Evolutionary conservation across 306 rosid genomes (phyloP).

Genomic region (Trichosanthes truncata): DNA sequence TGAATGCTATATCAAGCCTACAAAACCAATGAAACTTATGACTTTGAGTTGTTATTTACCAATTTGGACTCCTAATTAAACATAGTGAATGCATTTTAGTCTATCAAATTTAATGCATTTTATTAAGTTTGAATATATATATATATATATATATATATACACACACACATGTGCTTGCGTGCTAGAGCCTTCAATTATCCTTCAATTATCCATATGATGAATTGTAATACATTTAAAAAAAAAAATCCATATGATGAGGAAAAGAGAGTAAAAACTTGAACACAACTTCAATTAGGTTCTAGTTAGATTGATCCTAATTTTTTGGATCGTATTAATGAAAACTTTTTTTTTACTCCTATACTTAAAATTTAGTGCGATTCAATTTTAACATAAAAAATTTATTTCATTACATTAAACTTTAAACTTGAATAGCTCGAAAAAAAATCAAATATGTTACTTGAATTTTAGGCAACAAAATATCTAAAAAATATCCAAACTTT

Average conservation of each 20-base stretch:
- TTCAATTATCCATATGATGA: background rate
- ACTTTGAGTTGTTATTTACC: background rate
- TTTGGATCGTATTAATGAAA: background rate
- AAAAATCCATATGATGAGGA: background rate
- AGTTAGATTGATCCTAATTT: background rate
- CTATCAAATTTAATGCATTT: background rate
- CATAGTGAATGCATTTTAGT: background rate
- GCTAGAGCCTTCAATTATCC: background rate
- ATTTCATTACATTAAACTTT: no score
- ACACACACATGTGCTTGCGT: background rate
- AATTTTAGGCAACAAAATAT: background rate
- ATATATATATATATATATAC: no score
- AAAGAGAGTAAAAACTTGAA: background rate
- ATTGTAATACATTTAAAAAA: background rate
- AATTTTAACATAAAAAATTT: no score
- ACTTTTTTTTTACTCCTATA: no score
- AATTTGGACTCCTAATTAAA: background rate
- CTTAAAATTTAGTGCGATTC: no score
- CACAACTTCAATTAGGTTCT: background rate
- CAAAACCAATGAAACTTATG: background rate
- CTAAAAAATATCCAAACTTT: no score
- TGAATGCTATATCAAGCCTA: background rate
- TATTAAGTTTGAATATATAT: background rate
- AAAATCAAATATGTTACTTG: background rate
- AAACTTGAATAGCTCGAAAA: no score